A percentile compares a stretch with the other conserved stretches of the same genome.
phyloP scores from a whole-genome alignment of 202 grass and related monocot species.

The Cymbopogon flexuosus region DNA sequence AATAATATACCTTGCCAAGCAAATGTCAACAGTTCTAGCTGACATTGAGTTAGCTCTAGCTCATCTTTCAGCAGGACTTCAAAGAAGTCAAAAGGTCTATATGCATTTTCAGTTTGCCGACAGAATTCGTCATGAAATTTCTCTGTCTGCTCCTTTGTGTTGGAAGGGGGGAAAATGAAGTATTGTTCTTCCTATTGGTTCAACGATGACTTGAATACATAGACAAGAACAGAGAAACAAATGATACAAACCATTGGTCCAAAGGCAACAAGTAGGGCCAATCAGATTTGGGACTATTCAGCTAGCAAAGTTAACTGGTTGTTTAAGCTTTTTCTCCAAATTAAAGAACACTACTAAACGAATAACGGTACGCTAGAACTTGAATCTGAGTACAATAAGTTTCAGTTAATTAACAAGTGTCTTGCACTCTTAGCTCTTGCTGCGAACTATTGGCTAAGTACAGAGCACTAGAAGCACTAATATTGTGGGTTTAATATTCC shows the following conservation, averaged over 20 bases:
- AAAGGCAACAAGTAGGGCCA: constrained; percentile 5
- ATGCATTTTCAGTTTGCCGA: constrained; percentile 24
- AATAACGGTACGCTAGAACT: neutral
- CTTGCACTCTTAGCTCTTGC: neutral
- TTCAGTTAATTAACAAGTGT: neutral
- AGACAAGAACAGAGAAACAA: neutral
- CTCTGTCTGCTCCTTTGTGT: neutral
- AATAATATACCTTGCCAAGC: neutral
- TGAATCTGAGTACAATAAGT: neutral
- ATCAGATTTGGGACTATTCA: neutral
- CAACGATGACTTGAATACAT: neutral
- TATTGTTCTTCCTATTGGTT: neutral
- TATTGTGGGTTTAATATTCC: neutral
- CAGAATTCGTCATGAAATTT: constrained; percentile 15
- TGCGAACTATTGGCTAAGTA: neutral
- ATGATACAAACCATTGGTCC: constrained; percentile 22
- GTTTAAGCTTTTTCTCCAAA: neutral
- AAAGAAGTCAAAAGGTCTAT: constrained; percentile 19
- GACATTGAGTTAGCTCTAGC: constrained; percentile 29
- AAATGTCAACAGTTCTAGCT: constrained; percentile 47
- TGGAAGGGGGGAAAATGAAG: too few relatives aligned
- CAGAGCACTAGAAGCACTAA: neutral
- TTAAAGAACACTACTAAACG: neutral
- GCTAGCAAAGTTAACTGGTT: neutral
- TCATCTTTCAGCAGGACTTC: constrained; percentile 14